These are phyloP conservation scores for Leishmania aethiopica DNA, from an alignment of 208 protist species.

Conservation along the genomic window DNA sequence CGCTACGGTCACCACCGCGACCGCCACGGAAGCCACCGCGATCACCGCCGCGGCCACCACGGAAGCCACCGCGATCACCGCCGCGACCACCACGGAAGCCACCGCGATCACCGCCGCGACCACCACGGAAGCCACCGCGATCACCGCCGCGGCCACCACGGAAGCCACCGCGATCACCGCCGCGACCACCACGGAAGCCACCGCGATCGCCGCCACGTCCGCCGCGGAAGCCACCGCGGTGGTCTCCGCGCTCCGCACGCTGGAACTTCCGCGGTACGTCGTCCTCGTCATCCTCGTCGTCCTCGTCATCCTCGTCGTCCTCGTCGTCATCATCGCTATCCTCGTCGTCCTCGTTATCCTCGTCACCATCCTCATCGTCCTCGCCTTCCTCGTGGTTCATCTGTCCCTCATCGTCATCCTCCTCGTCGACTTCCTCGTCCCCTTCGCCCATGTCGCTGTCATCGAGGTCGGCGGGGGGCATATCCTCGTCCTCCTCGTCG, in stretches of 20 bases:
- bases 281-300: slow-evolving; percentile 39
- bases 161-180: slow-evolving; percentile 60
- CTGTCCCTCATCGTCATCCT: slow-evolving; percentile 28
- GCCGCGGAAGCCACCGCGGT: slow-evolving; percentile 48
- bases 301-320: slow-evolving; percentile 40
- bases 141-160: slow-evolving; percentile 68
- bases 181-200: slow-evolving; percentile 49
- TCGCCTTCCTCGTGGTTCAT: slow-evolving; percentile 34
- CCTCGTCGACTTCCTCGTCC: slow-evolving; percentile 25
- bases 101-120: slow-evolving; percentile 57
- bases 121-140: slow-evolving; percentile 62
- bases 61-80: slow-evolving; percentile 10
- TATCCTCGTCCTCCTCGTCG: slow-evolving; percentile 38
- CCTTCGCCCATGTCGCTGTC: slow-evolving; percentile 7
- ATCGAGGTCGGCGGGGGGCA: background rate
- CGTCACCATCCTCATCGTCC: slow-evolving; percentile 17
- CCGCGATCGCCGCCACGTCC: slow-evolving; percentile 52
- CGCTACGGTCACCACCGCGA: slow-evolving; percentile 50
- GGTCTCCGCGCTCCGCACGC: slow-evolving; percentile 62
- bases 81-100: slow-evolving; percentile 61
- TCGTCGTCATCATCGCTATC: slow-evolving; percentile 35
- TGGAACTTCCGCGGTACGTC: slow-evolving; percentile 78
- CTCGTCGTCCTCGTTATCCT: slow-evolving; percentile 27
- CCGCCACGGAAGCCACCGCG: slow-evolving; percentile 49
- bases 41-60: slow-evolving; percentile 3